phyloP scores from a whole-genome alignment of 192 early-diverging fungal genomes.

The Umbelopsis sp. region DNA sequence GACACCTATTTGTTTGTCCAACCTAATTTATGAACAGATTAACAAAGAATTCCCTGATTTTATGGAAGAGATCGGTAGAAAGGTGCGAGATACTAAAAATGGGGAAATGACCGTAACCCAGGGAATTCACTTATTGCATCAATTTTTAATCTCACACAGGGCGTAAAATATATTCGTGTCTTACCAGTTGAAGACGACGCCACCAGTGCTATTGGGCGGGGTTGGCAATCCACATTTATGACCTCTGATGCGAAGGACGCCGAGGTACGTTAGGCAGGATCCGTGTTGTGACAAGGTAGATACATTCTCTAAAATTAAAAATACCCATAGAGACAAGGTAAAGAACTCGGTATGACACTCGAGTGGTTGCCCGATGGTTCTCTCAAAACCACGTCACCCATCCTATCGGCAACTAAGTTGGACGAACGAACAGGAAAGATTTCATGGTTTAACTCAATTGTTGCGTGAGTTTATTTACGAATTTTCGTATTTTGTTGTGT shows the following conservation, averaged over 20 bases:
- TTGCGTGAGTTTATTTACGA: constrained; percentile 18
- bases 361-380: constrained; percentile 33
- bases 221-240: constrained; percentile 41
- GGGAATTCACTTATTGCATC: background rate
- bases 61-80: constrained; percentile 23
- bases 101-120: background rate
- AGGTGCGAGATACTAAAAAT: background rate
- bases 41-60: constrained; percentile 26
- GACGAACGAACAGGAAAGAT: constrained; percentile 23
- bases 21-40: constrained; percentile 32
- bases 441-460: constrained; percentile 42
- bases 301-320: background rate
- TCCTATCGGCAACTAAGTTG: constrained; percentile 36
- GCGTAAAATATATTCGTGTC: constrained; percentile 38
- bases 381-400: constrained; percentile 38
- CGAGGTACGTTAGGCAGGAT: background rate
- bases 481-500: background rate
- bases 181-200: constrained; percentile 36
- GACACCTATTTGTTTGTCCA: constrained; percentile 35
- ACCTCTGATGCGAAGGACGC: constrained; percentile 24
- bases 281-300: background rate
- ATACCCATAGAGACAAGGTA: constrained; percentile 1
- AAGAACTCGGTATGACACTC: constrained; percentile 33
- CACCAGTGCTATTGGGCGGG: constrained; percentile 35
- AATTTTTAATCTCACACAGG: background rate